phyloP scores from a whole-genome alignment of 73 alveolate genomes.

The Paramecium primaurelia region DNA sequence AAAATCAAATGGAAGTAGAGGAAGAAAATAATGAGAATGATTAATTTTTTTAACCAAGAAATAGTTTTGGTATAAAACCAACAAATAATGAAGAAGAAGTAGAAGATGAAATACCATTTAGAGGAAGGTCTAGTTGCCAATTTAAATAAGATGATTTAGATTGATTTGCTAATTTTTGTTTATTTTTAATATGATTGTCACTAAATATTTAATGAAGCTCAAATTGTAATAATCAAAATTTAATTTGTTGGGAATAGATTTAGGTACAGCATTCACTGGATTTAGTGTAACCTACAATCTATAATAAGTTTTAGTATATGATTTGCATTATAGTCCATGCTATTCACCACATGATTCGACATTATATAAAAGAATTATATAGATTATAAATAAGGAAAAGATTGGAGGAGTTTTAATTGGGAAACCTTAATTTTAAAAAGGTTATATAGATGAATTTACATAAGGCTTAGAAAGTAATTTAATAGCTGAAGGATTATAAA shows the following conservation, averaged over 20 bases:
- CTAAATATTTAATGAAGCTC: not conserved
- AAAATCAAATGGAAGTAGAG: not conserved
- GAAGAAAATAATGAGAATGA: not conserved
- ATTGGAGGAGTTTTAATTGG: not conserved
- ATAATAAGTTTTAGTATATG: not conserved
- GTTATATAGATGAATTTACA: not conserved
- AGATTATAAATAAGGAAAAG: not conserved
- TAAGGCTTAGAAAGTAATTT: not conserved
- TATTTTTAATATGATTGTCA: not conserved
- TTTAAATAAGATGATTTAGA: not conserved
- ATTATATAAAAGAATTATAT: not conserved
- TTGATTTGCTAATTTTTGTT: not conserved
- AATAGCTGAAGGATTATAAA: not conserved
- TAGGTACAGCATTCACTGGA: not conserved
- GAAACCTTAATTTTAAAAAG: not conserved
- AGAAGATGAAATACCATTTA: not conserved
- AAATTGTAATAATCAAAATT: not conserved
- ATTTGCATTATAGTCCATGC: not conserved
- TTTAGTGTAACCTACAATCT: not conserved
- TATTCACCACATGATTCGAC: not conserved
- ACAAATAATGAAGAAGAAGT: not conserved
- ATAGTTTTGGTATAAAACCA: not conserved
- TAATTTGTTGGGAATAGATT: not conserved
- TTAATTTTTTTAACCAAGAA: not conserved
- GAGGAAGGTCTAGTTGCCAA: not conserved